phyloP scores from a whole-genome alignment of 352 stramenopile genomes.

The Albugo laibachii region DNA sequence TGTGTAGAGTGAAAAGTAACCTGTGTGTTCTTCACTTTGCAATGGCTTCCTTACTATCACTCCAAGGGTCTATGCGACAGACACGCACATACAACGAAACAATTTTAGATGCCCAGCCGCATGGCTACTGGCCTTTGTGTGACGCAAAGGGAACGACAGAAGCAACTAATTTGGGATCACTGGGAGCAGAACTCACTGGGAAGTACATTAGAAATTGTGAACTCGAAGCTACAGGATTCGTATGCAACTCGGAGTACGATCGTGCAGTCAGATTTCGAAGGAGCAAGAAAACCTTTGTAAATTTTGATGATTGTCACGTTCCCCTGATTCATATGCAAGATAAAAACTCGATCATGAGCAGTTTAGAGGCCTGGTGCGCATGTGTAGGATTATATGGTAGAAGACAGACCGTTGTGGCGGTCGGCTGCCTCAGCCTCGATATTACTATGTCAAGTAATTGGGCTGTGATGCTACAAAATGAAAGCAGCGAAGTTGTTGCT shows the following conservation, averaged over 20 bases:
- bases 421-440: conserved; percentile 53
- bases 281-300: conserved; percentile 27
- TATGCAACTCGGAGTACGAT: conserved; percentile 70
- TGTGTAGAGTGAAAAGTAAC: conserved; percentile 67
- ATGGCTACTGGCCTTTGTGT: conserved; percentile 76
- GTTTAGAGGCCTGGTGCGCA: conserved; percentile 62
- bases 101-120: conserved; percentile 34
- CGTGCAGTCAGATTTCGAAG: conserved; percentile 40
- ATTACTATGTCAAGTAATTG: conserved; percentile 55
- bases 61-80: conserved; percentile 56
- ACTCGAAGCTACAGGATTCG: conserved; percentile 51
- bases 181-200: conserved; percentile 19
- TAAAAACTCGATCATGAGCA: conserved; percentile 6
- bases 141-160: conserved; percentile 51
- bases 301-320: conserved; percentile 7
- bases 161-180: conserved; percentile 48
- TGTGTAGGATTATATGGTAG: conserved; percentile 50
- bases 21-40: conserved; percentile 74
- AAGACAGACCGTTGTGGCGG: conserved; percentile 35
- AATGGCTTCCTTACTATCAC: conserved; percentile 61
- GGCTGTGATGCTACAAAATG: conserved; percentile 61
- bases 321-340: no score
- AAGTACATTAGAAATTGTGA: conserved; percentile 38
- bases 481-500: conserved; percentile 54
- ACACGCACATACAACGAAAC: conserved; percentile 63